phyloP scores from a whole-genome alignment of 805 yeast genomes.

The Candida ipomoeae region DNA sequence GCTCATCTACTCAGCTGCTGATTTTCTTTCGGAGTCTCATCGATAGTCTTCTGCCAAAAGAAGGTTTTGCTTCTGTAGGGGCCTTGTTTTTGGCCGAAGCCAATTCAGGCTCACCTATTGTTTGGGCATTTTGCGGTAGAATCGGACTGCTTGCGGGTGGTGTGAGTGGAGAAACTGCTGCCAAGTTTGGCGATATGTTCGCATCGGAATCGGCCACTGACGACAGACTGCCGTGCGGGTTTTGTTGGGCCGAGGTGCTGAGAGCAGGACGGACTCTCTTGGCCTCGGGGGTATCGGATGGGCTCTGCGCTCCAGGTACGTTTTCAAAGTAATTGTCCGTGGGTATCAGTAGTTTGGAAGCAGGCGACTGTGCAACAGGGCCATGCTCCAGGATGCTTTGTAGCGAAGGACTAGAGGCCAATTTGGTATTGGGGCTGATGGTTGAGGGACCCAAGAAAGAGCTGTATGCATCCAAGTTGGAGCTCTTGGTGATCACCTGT shows the following conservation, averaged over 20 bases:
- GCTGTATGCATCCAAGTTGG: slow-evolving; percentile 1
- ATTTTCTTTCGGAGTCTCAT: slow-evolving; percentile 4
- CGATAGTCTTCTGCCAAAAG: slow-evolving; percentile 10
- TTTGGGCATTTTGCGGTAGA: not conserved
- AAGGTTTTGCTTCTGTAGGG: not conserved
- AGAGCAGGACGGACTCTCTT: not conserved
- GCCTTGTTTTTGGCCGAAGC: not conserved
- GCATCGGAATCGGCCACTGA: not conserved
- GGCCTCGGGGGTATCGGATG: not conserved
- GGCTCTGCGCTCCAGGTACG: not conserved
- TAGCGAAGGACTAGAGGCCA: slow-evolving; percentile 3
- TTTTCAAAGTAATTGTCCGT: slow-evolving; percentile 1
- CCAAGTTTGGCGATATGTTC: not conserved
- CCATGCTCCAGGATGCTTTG: slow-evolving; percentile 3
- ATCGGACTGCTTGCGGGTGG: slow-evolving; percentile 2
- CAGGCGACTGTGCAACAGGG: not conserved
- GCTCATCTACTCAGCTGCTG: not conserved
- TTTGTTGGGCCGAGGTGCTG: not conserved
- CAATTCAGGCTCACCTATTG: not conserved
- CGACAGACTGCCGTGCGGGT: not conserved
- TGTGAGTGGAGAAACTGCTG: slow-evolving; percentile 4
- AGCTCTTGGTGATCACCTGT: not conserved
- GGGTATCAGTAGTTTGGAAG: not conserved
- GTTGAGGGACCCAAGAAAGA: not conserved
- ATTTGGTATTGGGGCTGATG: not conserved